Conservation (phyloP, 75 land plant species). For the Pseudotsuga menziesii region DNA sequence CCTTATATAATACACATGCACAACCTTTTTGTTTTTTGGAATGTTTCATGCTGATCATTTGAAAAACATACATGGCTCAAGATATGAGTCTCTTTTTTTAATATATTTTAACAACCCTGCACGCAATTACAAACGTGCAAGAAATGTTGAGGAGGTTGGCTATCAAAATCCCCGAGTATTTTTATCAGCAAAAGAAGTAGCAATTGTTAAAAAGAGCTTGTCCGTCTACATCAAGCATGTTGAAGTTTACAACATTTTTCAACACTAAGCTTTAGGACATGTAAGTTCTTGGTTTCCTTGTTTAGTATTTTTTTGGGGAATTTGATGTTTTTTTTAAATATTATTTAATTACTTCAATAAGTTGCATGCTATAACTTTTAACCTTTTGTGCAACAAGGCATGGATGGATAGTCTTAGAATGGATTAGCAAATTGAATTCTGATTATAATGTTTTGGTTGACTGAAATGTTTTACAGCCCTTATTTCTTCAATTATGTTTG, state of each 20-base stretch:
- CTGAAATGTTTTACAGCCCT: conserved; percentile 59
- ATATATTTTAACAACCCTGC: conserved; percentile 13
- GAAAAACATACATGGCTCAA: neutral
- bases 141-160: conserved; percentile 50
- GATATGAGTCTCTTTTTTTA: neutral
- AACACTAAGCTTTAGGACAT: conserved; percentile 52
- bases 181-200: conserved; percentile 52
- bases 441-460: neutral
- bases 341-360: neutral
- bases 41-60: neutral
- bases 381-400: neutral
- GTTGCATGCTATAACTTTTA: neutral
- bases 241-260: conserved; percentile 87
- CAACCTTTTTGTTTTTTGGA: neutral
- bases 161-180: conserved; percentile 40
- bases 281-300: conserved; percentile 22
- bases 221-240: conserved; percentile 87
- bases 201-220: conserved; percentile 78
- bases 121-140: conserved; percentile 32
- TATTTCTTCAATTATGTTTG: conserved; percentile 84
- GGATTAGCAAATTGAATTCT: neutral
- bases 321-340: neutral
- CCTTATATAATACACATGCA: neutral
- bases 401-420: neutral
- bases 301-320: neutral